Evolutionary conservation across 2,329 filamentous ascomycete species (phyloP).

Genomic region (Periconia sp.): DNA sequence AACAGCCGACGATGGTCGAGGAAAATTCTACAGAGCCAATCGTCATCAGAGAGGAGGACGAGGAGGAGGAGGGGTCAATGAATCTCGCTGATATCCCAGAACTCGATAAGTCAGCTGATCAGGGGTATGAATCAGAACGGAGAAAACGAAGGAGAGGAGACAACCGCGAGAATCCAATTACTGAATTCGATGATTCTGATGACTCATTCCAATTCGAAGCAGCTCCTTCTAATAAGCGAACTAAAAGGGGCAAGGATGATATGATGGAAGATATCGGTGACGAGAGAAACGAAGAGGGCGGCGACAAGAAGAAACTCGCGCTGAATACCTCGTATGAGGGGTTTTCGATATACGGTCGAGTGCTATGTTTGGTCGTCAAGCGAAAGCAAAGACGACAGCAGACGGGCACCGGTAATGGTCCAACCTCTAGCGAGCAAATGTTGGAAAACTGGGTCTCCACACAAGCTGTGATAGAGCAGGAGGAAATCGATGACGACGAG

Average conservation of each 20-base stretch:
- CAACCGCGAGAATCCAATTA: slow-evolving; percentile 14
- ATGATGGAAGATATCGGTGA: slow-evolving; percentile 1
- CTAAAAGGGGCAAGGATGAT: slow-evolving; percentile 16
- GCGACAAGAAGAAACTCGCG: slow-evolving; percentile 88
- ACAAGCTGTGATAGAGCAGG: slow-evolving; percentile 39
- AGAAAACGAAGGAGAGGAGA: slow-evolving; percentile 15
- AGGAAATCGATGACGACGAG: slow-evolving; percentile 34
- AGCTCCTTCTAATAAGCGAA: slow-evolving; percentile 18
- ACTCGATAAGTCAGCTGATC: slow-evolving; percentile 18
- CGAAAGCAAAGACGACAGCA: slow-evolving; percentile 54
- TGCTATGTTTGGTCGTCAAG: slow-evolving; percentile 87
- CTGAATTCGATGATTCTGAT: slow-evolving; percentile 32
- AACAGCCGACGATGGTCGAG: slow-evolving; percentile 47
- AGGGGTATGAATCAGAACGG: slow-evolving; percentile 14
- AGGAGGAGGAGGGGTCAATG: slow-evolving; percentile 56
- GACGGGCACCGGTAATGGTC: slow-evolving; percentile 16
- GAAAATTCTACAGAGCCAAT: slow-evolving; percentile 47
- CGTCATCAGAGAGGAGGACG: slow-evolving; percentile 57
- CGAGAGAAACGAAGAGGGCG: slow-evolving; percentile 48
- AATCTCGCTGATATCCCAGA: slow-evolving; percentile 61
- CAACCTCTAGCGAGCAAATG: slow-evolving; percentile 42
- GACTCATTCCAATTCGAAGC: slow-evolving; percentile 33
- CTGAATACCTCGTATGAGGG: slow-evolving; percentile 90
- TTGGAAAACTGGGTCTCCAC: slow-evolving; percentile 48
- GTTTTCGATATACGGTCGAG: slow-evolving; percentile 92